Evolutionary conservation across 1,139 yeast species (phyloP).

Genomic region (Pichiaceae sp.): DNA sequence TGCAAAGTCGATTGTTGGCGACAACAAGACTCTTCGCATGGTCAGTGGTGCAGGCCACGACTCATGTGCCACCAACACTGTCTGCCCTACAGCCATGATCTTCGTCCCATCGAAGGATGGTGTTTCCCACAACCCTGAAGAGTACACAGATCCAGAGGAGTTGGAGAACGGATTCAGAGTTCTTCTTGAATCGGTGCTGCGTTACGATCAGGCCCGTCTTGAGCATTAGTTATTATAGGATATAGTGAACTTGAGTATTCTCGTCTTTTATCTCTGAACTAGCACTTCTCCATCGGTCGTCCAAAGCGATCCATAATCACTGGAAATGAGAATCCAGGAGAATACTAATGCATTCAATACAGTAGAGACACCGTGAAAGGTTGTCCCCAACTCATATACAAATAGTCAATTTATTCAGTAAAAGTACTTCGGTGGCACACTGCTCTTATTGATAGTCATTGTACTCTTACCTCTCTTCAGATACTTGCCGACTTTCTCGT

Average conservation of each 20-base stretch:
- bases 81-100: slow-evolving; percentile 66
- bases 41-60: slow-evolving; percentile 73
- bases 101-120: slow-evolving; percentile 68
- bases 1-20: slow-evolving; percentile 41
- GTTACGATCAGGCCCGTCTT: slow-evolving; percentile 35
- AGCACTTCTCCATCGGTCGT: too few relatives aligned
- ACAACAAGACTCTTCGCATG: slow-evolving; percentile 34
- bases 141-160: slow-evolving; percentile 56
- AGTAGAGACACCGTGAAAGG: too few relatives aligned
- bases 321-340: not conserved
- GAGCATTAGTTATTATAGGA: not conserved
- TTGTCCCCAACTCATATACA: too few relatives aligned
- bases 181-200: slow-evolving; percentile 48
- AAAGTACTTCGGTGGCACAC: slow-evolving; percentile 3
- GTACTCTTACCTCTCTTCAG: slow-evolving; percentile 20
- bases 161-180: slow-evolving; percentile 52
- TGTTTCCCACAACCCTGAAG: slow-evolving; percentile 62
- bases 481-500: slow-evolving; percentile 17
- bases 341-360: not conserved
- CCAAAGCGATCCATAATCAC: too few relatives aligned
- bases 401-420: not conserved
- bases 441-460: slow-evolving; percentile 1
- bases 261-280: too few relatives aligned
- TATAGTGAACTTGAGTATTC: too few relatives aligned
- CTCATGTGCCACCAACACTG: slow-evolving; percentile 47